Evolutionary conservation across 2,329 filamentous ascomycete species (phyloP).

Genomic region (Paecilomyces dactylethromorphus): DNA sequence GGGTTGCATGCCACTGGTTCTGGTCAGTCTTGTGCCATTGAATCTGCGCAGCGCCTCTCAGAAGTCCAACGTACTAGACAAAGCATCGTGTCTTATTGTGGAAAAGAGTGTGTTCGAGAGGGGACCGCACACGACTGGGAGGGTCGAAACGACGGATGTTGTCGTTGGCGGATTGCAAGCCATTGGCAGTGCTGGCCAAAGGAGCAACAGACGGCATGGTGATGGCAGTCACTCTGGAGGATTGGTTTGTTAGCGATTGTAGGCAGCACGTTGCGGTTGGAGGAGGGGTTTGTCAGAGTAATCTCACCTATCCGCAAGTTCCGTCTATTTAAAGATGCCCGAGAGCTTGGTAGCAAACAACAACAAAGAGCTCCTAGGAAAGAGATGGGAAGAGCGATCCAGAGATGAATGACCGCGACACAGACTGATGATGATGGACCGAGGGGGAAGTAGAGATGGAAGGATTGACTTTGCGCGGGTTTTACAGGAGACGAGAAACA

Average conservation of each 20-base stretch:
- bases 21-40: slow-evolving; percentile 17
- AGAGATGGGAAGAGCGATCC: slow-evolving; percentile 3
- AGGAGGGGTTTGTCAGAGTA: too few relatives aligned
- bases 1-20: slow-evolving; percentile 77
- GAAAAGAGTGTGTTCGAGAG: slow-evolving; percentile 87
- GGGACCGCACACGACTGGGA: slow-evolving; percentile 86
- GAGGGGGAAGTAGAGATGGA: slow-evolving; percentile 11
- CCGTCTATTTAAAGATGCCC: background rate
- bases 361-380: background rate
- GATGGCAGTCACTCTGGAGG: slow-evolving; percentile 15
- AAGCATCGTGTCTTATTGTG: slow-evolving; percentile 99
- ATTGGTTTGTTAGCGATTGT: background rate
- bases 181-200: slow-evolving; percentile 44
- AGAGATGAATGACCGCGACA: slow-evolving; percentile 11
- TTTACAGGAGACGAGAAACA: background rate
- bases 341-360: background rate
- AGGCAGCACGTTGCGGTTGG: background rate
- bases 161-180: slow-evolving; percentile 76
- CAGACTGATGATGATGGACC: slow-evolving; percentile 8
- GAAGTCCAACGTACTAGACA: slow-evolving; percentile 64
- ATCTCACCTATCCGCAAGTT: background rate
- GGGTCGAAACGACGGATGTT: slow-evolving; percentile 96
- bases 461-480: background rate
- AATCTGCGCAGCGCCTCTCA: slow-evolving; percentile 4
- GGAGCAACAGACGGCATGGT: slow-evolving; percentile 52